Evolutionary conservation across 176 grass and related monocot genomes (phyloP).

Genomic region (Aegilops umbellulata): DNA sequence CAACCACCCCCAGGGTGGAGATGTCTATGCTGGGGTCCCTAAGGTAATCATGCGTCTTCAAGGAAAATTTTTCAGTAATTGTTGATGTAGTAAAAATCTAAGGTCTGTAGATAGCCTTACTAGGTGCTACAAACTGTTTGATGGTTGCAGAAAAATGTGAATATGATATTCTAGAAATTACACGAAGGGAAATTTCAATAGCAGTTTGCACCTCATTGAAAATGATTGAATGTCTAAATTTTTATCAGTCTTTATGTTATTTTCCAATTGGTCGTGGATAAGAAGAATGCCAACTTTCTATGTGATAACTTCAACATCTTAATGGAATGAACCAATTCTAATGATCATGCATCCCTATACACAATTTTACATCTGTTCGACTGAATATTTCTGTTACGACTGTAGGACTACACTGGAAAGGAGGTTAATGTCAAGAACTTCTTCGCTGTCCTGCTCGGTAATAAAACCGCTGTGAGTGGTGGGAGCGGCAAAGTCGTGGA

Average conservation of each 20-base stretch:
- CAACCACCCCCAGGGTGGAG: slow-evolving; percentile 81
- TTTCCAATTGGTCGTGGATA: slow-evolving; percentile 15
- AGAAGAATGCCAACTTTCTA: background rate
- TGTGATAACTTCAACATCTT: slow-evolving; percentile 16
- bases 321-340: slow-evolving; percentile 3
- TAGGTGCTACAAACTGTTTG: slow-evolving; percentile 5
- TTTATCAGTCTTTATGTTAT: background rate
- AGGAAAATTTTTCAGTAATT: slow-evolving; percentile 2
- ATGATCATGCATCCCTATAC: background rate
- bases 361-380: slow-evolving; percentile 4
- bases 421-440: slow-evolving; percentile 85
- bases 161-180: background rate
- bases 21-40: slow-evolving; percentile 93
- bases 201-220: slow-evolving; percentile 12
- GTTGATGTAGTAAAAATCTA: background rate
- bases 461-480: slow-evolving; percentile 78
- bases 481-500: slow-evolving; percentile 92
- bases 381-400: background rate
- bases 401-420: slow-evolving; percentile 85
- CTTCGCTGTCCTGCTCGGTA: slow-evolving; percentile 82
- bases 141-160: background rate
- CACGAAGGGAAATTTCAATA: background rate
- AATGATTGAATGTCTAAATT: slow-evolving; percentile 15
- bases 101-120: slow-evolving; percentile 2
- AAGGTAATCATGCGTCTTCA: slow-evolving; percentile 52